These are phyloP conservation scores for Candida jianshihensis DNA, from an alignment of 805 yeast species.

Conservation along the genomic window DNA sequence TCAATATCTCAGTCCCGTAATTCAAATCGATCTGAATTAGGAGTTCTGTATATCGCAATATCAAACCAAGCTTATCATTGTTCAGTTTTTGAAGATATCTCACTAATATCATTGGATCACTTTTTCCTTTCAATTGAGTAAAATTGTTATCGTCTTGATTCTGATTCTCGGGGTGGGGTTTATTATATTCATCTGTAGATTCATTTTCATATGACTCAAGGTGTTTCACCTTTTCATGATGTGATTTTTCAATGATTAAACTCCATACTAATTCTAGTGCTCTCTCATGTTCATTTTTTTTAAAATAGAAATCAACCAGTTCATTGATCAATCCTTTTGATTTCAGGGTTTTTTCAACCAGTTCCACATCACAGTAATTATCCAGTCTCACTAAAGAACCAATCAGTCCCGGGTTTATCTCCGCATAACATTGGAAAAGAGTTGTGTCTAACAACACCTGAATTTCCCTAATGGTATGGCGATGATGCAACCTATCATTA, in stretches of 20 bases:
- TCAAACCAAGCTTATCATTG: slow-evolving; percentile 40
- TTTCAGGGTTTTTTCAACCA: slow-evolving; percentile 50
- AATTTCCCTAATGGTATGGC: slow-evolving; percentile 29
- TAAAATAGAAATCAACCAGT: slow-evolving; percentile 68
- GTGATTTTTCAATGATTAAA: slow-evolving; percentile 10
- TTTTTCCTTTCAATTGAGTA: slow-evolving; percentile 10
- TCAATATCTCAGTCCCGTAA: slow-evolving; percentile 45
- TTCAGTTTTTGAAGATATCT: slow-evolving; percentile 53
- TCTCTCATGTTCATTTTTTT: slow-evolving; percentile 52
- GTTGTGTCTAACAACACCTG: slow-evolving; percentile 61
- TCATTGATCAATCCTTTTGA: slow-evolving; percentile 50
- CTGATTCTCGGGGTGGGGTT: too few species aligned
- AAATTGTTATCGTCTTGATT: too few species aligned
- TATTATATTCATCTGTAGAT: too few species aligned
- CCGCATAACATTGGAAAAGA: slow-evolving; percentile 64
- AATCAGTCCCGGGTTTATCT: slow-evolving; percentile 62
- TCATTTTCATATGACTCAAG: too few species aligned
- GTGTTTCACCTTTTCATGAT: background rate
- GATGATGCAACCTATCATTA: background rate
- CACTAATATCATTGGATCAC: slow-evolving; percentile 22
- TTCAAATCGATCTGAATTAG: slow-evolving; percentile 33
- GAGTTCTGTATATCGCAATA: slow-evolving; percentile 52
- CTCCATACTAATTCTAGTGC: slow-evolving; percentile 57
- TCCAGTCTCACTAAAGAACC: slow-evolving; percentile 77
- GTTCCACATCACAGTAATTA: slow-evolving; percentile 62